Percentiles rank a stretch among this genome's conserved stretches.
phyloP scores from a whole-genome alignment of 306 rosid genomes.

The Pueraria montana region DNA sequence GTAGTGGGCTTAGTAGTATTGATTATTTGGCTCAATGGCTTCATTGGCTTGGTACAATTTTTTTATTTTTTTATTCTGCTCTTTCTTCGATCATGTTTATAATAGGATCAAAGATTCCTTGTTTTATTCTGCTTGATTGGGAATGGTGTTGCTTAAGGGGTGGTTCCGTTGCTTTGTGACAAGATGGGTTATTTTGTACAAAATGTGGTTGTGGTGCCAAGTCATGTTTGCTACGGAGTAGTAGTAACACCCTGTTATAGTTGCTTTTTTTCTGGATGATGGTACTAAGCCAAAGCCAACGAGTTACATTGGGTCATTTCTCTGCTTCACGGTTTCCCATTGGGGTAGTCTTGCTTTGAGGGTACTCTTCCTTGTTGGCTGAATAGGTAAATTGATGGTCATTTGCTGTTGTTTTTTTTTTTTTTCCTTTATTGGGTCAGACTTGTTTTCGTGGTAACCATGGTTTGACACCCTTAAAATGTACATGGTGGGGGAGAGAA shows the following conservation, averaged over 20 bases:
- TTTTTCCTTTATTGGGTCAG: not conserved
- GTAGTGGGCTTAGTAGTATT: not conserved
- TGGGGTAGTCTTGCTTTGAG: not conserved
- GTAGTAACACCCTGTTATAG: not conserved
- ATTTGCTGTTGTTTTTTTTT: not conserved
- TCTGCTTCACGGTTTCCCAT: not conserved
- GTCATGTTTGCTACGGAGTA: not conserved
- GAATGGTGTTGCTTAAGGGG: not conserved
- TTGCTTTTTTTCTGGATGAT: not conserved
- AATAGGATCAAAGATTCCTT: not conserved
- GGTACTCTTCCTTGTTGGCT: not conserved
- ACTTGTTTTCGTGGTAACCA: not conserved
- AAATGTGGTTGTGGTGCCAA: not conserved
- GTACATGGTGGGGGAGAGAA: no score
- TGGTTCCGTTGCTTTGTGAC: not conserved
- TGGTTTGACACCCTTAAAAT: no score
- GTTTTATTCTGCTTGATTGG: not conserved
- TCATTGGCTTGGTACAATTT: not conserved
- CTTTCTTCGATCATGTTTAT: not conserved
- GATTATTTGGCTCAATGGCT: not conserved
- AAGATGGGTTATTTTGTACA: conserved; percentile 5
- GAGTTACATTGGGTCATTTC: not conserved
- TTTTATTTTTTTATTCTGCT: not conserved
- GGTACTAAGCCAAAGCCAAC: not conserved
- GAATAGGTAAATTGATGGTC: not conserved